A percentile compares a stretch with the other conserved stretches of the same genome.
Evolutionary conservation across 106 monocot species (phyloP).

Genomic region (Allium cepa): DNA sequence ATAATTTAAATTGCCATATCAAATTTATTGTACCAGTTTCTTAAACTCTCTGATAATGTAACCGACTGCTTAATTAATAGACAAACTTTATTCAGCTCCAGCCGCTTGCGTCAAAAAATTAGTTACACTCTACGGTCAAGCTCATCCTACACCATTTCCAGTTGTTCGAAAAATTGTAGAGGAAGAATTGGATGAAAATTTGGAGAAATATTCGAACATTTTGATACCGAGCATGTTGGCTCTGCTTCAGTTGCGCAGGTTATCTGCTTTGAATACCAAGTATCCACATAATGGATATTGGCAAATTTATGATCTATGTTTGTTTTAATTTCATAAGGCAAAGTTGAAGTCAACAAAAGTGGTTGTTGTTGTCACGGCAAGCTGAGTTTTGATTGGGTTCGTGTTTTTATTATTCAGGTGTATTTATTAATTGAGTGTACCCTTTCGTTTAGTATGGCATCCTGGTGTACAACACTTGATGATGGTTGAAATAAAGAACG

Average conservation of each 20-base stretch:
- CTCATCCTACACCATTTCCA: constrained; percentile 70
- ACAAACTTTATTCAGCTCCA: constrained; percentile 93
- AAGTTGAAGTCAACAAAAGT: constrained; percentile 33
- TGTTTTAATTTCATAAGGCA: constrained; percentile 37
- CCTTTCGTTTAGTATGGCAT: constrained; percentile 45
- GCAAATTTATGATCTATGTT: too few relatives aligned
- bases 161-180: constrained; percentile 59
- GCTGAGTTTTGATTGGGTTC: constrained; percentile 3
- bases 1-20: too few relatives aligned
- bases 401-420: background rate
- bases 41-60: constrained; percentile 1
- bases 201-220: constrained; percentile 61
- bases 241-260: constrained; percentile 99
- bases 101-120: constrained; percentile 92
- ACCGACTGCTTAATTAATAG: constrained; percentile 87
- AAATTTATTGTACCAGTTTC: constrained; percentile 2
- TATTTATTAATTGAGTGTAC: constrained; percentile 2
- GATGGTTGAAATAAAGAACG: too few relatives aligned
- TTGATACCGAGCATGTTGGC: constrained; percentile 80
- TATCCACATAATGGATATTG: too few relatives aligned
- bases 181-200: constrained; percentile 67
- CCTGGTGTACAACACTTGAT: constrained; percentile 56
- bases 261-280: too few relatives aligned
- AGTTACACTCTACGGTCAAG: too few relatives aligned
- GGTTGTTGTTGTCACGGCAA: constrained; percentile 74